These are phyloP conservation scores for Porpolomopsis calyptriformis DNA, from an alignment of 768 basidiomycete species.

Conservation along the genomic window DNA sequence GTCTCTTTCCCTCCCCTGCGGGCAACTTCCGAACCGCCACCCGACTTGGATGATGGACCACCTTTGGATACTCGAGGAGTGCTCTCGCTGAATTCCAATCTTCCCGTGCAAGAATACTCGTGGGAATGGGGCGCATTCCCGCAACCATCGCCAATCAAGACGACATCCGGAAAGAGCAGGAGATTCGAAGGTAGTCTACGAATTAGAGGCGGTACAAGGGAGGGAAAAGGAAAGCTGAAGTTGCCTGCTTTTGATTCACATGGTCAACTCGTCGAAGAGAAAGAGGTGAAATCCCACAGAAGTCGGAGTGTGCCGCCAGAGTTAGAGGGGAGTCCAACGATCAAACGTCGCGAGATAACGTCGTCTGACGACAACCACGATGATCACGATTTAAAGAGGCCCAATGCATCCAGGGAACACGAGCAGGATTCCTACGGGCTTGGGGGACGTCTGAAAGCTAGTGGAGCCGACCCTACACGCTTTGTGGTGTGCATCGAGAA, in stretches of 20 bases:
- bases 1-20: constrained; percentile 29
- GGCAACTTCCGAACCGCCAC: constrained; percentile 54
- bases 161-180: constrained; percentile 39
- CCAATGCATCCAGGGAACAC: constrained; percentile 15
- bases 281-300: constrained; percentile 1
- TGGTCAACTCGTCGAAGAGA: constrained; percentile 7
- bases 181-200: constrained; percentile 20
- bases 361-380: constrained; percentile 2
- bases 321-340: constrained; percentile 7
- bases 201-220: constrained; percentile 12
- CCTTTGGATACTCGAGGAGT: constrained; percentile 7
- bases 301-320: constrained; percentile 11
- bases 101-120: constrained; percentile 57
- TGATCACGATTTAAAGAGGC: constrained; percentile 19
- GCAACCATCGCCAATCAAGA: constrained; percentile 57
- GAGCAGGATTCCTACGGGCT: constrained; percentile 34
- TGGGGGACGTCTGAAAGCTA: constrained; percentile 48
- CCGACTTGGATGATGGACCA: constrained; percentile 28
- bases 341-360: constrained; percentile 7
- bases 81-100: constrained; percentile 6
- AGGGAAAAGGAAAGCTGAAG: constrained; percentile 22
- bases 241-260: constrained; percentile 11
- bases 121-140: constrained; percentile 96
- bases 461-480: constrained; percentile 46
- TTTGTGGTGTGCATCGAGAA: constrained; percentile 60